Evolutionary conservation across 163 green algal genomes (phyloP), one percentile per base, ranked within the genome.

Genomic region (Scenedesmus sp.): DNA sequence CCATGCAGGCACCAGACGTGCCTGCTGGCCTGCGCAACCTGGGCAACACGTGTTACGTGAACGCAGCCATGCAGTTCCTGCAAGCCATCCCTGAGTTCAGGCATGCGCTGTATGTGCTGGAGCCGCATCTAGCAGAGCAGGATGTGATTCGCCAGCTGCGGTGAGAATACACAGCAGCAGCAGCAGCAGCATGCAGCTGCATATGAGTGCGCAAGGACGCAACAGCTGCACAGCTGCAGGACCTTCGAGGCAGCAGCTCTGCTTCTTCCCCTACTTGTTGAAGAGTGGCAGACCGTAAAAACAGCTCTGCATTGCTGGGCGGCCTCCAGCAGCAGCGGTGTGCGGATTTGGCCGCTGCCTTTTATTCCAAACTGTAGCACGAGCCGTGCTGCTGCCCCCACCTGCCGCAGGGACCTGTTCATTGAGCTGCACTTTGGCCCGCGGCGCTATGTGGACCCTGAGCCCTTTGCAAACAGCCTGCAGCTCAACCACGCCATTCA

Each of bases 1-100:
- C 23, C 70, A 64, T 83, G 84, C 93, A 95, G 93, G 87, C 57
- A 2, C 57, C 82, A 10, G 7, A 84, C 46, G 70, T 54, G 55
- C 97, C 97, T 0, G 92, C 94, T 34, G 98, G 98, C 0, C 94
- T 99, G 76, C 93, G 94, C 87, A 99, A 99, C 94, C 94, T 99
- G 16, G 98, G 98, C 87, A 99, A 99, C 94, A 99, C 97, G 3
- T 99, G 97, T 96, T 99, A 99, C 94, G 97, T 99, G 62, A 99
- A 99, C 93, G 96, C 94, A 18, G 98, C 97, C 15, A 93, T 99
- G 86, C 98, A 99, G 96, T 99, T 97, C 94, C 95, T 99, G 59
- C 97, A 96, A 94, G 93, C 95, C 67, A 96, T 96, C 20, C 90
- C 90, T 20, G 92, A 90, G 12, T 97, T 99, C 88, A 93, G 96